These are phyloP conservation scores for Ogataea ramenticola DNA, from an alignment of 805 yeast species.

Conservation along the genomic window DNA sequence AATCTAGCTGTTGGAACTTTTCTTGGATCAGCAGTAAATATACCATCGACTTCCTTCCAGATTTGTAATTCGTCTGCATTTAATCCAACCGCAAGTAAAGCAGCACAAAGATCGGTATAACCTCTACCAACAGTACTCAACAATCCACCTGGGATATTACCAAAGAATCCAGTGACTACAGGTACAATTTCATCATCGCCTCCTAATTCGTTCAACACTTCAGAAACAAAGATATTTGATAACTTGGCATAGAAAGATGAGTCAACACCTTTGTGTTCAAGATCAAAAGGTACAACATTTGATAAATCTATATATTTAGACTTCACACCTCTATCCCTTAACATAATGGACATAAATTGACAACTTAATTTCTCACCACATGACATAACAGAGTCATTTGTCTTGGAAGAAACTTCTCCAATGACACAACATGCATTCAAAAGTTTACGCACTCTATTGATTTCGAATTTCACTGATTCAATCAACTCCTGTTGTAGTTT, in stretches of 20 bases:
- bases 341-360: constrained; percentile 76
- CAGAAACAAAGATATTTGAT: constrained; percentile 43
- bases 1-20: constrained; percentile 87
- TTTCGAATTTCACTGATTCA: constrained; percentile 53
- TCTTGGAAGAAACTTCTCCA: constrained; percentile 85
- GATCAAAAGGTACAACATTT: constrained; percentile 52
- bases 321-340: constrained; percentile 74
- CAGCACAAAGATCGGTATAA: constrained; percentile 96
- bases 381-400: constrained; percentile 84
- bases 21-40: constrained; percentile 96
- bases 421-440: constrained; percentile 83
- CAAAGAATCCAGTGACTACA: constrained; percentile 93
- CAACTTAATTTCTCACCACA: constrained; percentile 93
- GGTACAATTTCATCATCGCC: constrained; percentile 49
- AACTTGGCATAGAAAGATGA: constrained; percentile 54
- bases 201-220: constrained; percentile 31
- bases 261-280: constrained; percentile 51
- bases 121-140: constrained; percentile 94
- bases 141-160: constrained; percentile 92
- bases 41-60: constrained; percentile 99
- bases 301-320: constrained; percentile 79
- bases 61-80: constrained; percentile 92
- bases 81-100: constrained; percentile 87
- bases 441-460: constrained; percentile 60
- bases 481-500: constrained; percentile 48